Evolutionary conservation across 129 eudicot genomes (phyloP), one percentile per base, ranked within the genome.

Genomic region (Flaveria robusta): DNA sequence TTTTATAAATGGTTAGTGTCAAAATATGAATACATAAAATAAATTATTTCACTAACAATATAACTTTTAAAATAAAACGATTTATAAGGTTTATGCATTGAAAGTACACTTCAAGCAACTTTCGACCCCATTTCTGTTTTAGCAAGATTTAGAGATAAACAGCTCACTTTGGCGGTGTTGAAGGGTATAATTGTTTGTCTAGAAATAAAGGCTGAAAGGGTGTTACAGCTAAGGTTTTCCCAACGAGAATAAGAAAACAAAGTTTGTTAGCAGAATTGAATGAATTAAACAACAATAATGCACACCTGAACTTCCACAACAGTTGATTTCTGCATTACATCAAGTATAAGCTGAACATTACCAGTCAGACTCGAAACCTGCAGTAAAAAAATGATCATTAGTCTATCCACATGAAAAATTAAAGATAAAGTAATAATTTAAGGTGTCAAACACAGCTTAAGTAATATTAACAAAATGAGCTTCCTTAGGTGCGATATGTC

Each of bases 231-330:
- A 63, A 29, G 68, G 68, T 63, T 29, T 63, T 14, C 16, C 23
- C 37, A 15, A 54, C 13, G 24, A 41, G 31, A 29, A 73, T 15
- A 62, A 62, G n/a, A 59, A 11, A 63, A 31, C 6, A n/a, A 50
- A 13, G 46, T 15, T 9, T 43, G 55, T 45, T 64, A 65, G 56
- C 7, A 23, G 43, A 43, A 47, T 52, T 77, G n/a, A 54, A 18
- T 2, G n/a, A 82, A 9, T 66, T 45, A 50, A 56, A 62, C 6
- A 22, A 42, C 41, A 56, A 54, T 42, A 52, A 27, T 23, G 39
- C 69, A 54, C 27, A 90, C 96, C 92, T 87, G 89, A 43, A 82
- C 87, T 85, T 90, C 96, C 67, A 90, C 88, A 66, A 71, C 70
- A 62, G 43, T 59, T 59, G 96, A 90, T 62, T 77, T 13, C 26